Base-by-base conservation (phyloP, 1,284 basidiomycete genomes). In the Leccinum pachyderme region DNA sequence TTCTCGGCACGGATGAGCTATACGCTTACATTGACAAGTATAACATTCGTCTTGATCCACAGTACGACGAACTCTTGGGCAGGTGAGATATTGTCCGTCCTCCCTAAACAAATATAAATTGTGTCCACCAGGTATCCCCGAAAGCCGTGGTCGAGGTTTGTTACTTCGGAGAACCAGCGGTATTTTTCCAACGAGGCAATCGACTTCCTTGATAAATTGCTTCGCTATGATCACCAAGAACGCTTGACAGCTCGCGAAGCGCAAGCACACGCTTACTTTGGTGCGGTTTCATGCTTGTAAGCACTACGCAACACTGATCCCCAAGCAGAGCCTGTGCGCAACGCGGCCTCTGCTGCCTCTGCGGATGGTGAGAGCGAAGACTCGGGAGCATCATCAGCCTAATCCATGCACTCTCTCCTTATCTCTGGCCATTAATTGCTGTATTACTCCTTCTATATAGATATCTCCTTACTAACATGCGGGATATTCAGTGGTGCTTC, bases 101-200 rank as follows among this genome's bases (percentile, higher is more conserved):
- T 44, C 35, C 24, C 37, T 12, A 37, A 50, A 53, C 33, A 25
- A 54, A n/a, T 29, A 18, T 50, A 35, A 12, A 61, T 49, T 12
- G 2, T 33, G 45, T 44, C 28, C 0, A 5, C 5, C 61, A 91
- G 92, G 73, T 95, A 95, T 76, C 89, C 89, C 57, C 85, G 91
- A 70, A 98, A 96, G 73, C 89, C 94, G 4, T 99, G 96, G 95
- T 86, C 90, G 48, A 82, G 88, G 58, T 96, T 97, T 73, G 89
- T 96, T 65, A 95, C 92, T 7, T 89, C 88, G 47, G 96, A 99
- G 70, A 98, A 98, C 73, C 93, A 97, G 73, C 86, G 95, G 53
- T 98, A 93, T 74, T 94, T 98, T 63, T 94, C 93, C n/a, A 97
- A 94, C 71, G 94, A 96, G 69, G 95, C 94, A n/a, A 90, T 95